phyloP scores from a whole-genome alignment of 1,139 yeast species.

The Lodderomyces metapsilosis region DNA sequence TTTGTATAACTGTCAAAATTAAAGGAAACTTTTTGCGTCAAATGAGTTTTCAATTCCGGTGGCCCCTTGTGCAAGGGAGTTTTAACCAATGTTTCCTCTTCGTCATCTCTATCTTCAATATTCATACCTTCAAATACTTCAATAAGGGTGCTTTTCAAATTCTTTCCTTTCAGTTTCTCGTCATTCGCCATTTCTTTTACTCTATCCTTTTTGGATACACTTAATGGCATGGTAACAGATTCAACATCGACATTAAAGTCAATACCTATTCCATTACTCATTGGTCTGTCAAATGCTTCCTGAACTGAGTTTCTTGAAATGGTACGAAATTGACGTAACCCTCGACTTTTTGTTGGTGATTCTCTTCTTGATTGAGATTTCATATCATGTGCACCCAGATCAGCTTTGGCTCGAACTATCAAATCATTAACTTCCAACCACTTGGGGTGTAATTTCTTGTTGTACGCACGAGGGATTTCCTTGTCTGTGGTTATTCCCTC shows the following conservation, averaged over 20 bases:
- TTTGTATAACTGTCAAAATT: conserved; percentile 10
- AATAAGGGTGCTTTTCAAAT: conserved; percentile 15
- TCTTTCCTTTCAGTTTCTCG: conserved; percentile 11
- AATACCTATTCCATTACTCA: conserved; percentile 28
- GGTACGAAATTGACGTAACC: conserved; percentile 21
- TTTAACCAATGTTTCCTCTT: conserved; percentile 17
- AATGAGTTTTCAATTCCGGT: neutral
- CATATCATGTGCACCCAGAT: neutral
- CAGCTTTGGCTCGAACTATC: conserved; percentile 12
- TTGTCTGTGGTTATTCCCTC: conserved; percentile 24
- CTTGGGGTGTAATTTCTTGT: conserved; percentile 26
- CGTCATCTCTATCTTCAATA: conserved; percentile 18
- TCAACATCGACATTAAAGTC: conserved; percentile 39
- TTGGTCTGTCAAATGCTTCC: conserved; percentile 6
- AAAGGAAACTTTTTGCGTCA: conserved; percentile 7
- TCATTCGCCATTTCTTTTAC: conserved; percentile 23
- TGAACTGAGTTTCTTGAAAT: conserved; percentile 9
- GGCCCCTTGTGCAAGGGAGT: conserved; percentile 4
- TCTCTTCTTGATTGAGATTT: neutral
- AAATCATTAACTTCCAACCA: conserved; percentile 33
- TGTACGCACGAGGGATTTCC: conserved; percentile 20
- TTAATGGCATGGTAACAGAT: conserved; percentile 29
- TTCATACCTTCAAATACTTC: conserved; percentile 15
- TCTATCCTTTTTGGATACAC: conserved; percentile 32
- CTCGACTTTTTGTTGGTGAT: conserved; percentile 13